Evolutionary conservation across 2,329 filamentous ascomycete genomes (phyloP).

Genomic region (Pseudogymnoascus sp.): DNA sequence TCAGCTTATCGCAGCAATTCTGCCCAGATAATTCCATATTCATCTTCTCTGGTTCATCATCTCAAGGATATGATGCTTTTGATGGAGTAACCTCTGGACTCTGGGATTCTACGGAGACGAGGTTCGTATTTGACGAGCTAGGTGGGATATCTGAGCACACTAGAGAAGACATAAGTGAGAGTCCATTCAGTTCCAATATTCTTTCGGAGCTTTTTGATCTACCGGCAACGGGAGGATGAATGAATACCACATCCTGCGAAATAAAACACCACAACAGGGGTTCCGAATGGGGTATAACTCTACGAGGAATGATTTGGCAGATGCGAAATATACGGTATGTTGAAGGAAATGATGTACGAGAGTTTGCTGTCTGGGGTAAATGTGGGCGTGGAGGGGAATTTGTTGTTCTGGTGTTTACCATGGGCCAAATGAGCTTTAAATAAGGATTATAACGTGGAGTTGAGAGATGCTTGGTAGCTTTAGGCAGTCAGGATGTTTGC

Average conservation of each 20-base stretch:
- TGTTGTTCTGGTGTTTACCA: constrained; percentile 54
- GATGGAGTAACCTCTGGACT: neutral
- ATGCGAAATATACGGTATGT: neutral
- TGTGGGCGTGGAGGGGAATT: constrained; percentile 44
- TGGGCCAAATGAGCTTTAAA: constrained; percentile 29
- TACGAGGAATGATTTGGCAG: neutral
- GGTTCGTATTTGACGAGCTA: neutral
- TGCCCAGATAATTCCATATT: neutral
- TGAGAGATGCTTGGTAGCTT: neutral
- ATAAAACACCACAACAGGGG: neutral
- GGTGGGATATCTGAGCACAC: neutral
- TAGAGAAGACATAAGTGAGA: neutral
- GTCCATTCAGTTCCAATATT: neutral
- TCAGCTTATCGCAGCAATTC: neutral
- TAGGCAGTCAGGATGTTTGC: neutral
- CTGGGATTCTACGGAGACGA: neutral
- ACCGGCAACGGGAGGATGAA: neutral
- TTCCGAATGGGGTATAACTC: neutral
- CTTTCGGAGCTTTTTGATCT: neutral
- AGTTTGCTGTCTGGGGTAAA: constrained; percentile 54
- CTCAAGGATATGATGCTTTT: neutral
- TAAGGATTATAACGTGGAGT: neutral
- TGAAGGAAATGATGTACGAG: constrained; percentile 39
- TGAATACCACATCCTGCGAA: neutral
- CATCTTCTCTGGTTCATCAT: neutral